Base-by-base conservation (phyloP, 2,329 filamentous ascomycete species). In the Drechslerella dactyloides region DNA sequence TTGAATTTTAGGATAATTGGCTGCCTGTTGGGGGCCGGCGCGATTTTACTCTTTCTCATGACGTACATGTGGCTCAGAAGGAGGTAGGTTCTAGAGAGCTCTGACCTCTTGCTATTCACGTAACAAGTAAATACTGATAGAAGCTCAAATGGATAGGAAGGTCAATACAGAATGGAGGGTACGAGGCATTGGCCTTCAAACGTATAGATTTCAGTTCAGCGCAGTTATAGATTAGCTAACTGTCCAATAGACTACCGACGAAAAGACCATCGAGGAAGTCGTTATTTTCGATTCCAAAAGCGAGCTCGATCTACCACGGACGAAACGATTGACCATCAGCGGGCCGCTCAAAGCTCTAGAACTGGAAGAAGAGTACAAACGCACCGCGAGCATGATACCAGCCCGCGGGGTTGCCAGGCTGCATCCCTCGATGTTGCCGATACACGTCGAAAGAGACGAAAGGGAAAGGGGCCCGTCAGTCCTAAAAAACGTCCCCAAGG, bases 401-500 rank as follows among this genome's bases (percentile, higher is more conserved):
- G 1, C 35, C 11, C 17, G n/a, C 17, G 44, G 57, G 11, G 13
- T 44, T 17, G 51, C 48, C 15, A 42, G 58, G 52, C 57, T 58
- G 21, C 65, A 69, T 19, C 65, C 65, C 6, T 62, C 27, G 8
- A 33, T 33, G 27, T 8, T 33, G 8, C 65, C 48, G 35, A 66
- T 13, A 42, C 37, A 42, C 4, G 37, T 42, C 37, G n/a, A 4
- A 5, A 33, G 27, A 4, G 8, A 3, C 8, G 8, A 3, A 3
- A 52, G 35, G 11, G 23, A 55, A 48, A 54, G 66, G 56, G 35
- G 59, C 17, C 59, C 11, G 7, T 70, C 66, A 2, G 53, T 53
- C 6, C 54, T 70, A 23, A 70, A 54, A 37, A 30, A 58, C 8
- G 66, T 70, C n/a, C 66, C 66, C 8, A 70, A 59, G 5, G 60